phyloP scores from a whole-genome alignment of 176 grass and related monocot genomes.

The Avena sativa region DNA sequence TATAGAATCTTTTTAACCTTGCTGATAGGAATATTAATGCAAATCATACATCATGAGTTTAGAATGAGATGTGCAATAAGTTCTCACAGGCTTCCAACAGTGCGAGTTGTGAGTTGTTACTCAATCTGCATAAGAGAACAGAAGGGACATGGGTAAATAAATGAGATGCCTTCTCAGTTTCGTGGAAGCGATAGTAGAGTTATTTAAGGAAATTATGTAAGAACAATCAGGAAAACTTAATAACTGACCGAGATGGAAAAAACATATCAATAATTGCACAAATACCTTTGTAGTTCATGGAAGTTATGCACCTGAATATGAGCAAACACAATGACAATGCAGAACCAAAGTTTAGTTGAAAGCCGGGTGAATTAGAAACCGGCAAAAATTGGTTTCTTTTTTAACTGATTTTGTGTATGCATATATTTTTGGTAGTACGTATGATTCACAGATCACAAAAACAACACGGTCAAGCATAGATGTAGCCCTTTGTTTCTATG shows the following conservation, averaged over 20 bases:
- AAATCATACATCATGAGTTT: background rate
- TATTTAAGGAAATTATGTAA: background rate
- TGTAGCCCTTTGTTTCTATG: too few relatives aligned
- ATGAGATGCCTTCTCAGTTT: background rate
- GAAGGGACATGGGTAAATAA: background rate
- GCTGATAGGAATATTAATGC: background rate
- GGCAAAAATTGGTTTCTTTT: background rate
- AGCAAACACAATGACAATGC: background rate
- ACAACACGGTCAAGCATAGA: too few relatives aligned
- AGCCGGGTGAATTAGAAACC: background rate
- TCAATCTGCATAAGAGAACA: too few relatives aligned
- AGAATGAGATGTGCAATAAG: background rate
- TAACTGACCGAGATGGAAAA: background rate
- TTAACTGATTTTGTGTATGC: background rate
- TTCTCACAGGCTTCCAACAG: background rate
- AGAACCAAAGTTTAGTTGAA: background rate
- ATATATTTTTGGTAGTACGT: too few relatives aligned
- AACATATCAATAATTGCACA: background rate
- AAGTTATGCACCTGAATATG: too few relatives aligned
- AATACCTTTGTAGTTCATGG: background rate
- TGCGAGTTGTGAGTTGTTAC: too few relatives aligned
- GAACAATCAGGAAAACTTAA: background rate
- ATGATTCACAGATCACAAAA: too few relatives aligned
- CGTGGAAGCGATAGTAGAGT: background rate
- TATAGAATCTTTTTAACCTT: background rate